Evolutionary conservation across 2,329 filamentous ascomycete species (phyloP).

Genomic region (Aureobasidium sp.): DNA sequence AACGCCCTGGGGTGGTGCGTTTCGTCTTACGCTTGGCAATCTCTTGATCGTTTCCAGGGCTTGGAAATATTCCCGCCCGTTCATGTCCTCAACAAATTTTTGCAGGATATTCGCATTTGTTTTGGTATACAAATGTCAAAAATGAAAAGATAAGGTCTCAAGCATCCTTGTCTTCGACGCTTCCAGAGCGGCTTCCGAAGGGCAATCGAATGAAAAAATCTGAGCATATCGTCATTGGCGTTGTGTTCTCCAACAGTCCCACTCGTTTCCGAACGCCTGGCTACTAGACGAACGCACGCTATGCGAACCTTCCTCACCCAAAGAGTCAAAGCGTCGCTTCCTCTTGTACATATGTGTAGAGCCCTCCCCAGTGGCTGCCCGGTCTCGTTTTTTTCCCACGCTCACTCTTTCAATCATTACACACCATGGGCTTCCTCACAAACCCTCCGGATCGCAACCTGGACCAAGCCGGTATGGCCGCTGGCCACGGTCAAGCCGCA

Average conservation of each 20-base stretch:
- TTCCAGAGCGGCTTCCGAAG: background rate
- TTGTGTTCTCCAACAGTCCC: constrained; percentile 1
- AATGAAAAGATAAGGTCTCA: background rate
- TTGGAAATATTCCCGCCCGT: background rate
- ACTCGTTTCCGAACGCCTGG: constrained; percentile 5
- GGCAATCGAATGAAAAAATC: background rate
- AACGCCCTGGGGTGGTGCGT: constrained; percentile 1
- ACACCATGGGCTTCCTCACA: constrained; percentile 6
- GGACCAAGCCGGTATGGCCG: constrained; percentile 11
- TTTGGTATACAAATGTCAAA: background rate
- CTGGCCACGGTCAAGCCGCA: constrained; percentile 3
- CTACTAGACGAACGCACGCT: constrained; percentile 4
- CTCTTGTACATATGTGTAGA: constrained; percentile 1
- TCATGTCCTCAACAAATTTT: background rate
- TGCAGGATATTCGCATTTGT: background rate
- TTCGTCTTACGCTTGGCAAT: constrained; percentile 5
- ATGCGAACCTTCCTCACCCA: constrained; percentile 7
- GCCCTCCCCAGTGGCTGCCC: background rate
- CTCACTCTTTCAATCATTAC: background rate
- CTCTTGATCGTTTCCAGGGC: background rate
- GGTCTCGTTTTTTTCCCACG: background rate
- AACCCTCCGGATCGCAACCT: constrained; percentile 11
- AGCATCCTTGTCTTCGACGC: background rate
- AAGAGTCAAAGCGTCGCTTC: constrained; percentile 4
- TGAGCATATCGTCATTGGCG: constrained; percentile 1